phyloP scores from a whole-genome alignment of 202 grass and related monocot species.

The Carex arenaria region DNA sequence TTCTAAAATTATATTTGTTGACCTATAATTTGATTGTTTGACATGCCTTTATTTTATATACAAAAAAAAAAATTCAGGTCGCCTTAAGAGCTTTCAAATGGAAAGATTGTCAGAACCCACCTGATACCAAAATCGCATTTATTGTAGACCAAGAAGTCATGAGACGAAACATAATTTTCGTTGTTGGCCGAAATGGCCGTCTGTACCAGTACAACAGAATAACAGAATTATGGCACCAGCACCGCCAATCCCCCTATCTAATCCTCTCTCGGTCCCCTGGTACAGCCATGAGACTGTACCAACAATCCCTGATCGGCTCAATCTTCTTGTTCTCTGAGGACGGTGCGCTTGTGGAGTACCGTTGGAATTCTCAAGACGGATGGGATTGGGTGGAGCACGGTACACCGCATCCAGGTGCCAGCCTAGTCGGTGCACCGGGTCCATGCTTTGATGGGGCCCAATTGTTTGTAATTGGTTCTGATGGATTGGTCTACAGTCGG shows the following conservation, averaged over 20 bases:
- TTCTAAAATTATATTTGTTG: neutral
- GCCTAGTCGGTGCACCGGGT: conserved; percentile 58
- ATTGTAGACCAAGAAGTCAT: conserved; percentile 87
- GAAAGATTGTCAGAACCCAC: conserved; percentile 87
- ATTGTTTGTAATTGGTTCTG: conserved; percentile 74
- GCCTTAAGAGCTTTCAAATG: conserved; percentile 74
- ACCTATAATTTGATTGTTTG: neutral
- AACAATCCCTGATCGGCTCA: conserved; percentile 50
- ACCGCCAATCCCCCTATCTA: conserved; percentile 83
- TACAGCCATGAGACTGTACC: conserved; percentile 66
- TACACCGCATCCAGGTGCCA: conserved; percentile 51
- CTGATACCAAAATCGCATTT: conserved; percentile 73
- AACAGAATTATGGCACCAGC: conserved; percentile 88
- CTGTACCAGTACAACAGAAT: conserved; percentile 95
- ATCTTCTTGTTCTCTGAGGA: conserved; percentile 85
- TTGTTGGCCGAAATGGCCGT: conserved; percentile 53
- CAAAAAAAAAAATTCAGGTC: conserved; percentile 43
- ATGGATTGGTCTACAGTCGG: conserved; percentile 69
- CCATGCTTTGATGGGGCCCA: conserved; percentile 67
- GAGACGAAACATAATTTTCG: conserved; percentile 73
- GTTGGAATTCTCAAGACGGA: conserved; percentile 55
- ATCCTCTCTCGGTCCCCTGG: conserved; percentile 63
- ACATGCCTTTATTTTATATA: neutral
- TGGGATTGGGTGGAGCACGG: conserved; percentile 99
- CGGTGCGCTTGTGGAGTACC: conserved; percentile 80